Evolutionary conservation across 1,284 basidiomycete species (phyloP), one percentile per base, ranked within the genome.

Genomic region (Cryptococcus jaspeensis): DNA sequence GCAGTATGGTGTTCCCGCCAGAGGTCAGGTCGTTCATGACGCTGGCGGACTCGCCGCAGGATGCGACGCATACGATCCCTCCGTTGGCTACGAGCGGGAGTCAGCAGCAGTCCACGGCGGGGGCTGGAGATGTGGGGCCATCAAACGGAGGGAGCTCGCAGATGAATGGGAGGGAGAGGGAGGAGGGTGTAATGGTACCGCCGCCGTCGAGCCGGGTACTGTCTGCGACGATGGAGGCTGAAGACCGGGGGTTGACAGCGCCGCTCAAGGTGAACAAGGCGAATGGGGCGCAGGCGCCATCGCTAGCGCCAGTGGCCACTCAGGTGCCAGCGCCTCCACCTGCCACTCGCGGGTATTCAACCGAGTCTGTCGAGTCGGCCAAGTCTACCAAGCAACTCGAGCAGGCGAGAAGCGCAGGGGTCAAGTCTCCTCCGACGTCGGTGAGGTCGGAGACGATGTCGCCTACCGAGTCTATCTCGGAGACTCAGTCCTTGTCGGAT

Each of bases 21-120:
- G 74, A 75, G 56, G 71, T 74, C 15, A 59, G 66, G n/a, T 71
- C 70, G 11, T 74, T 69, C 53, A 71, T 75, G 64, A 55, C 71
- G 2, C 53, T 75, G 1, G 71, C 69, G 11, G 72, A 74, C 44
- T 66, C 65, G 6, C 69, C 67, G 11, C 42, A 64, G 41, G 60
- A 60, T 22, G 52, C 43, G 15, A 56, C 25, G 22, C 62, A 64
- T 28, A 52, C 49, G 16, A 55, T 56, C 1, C 53, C 61, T 2
- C 36, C 52, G 9, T 49, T 63, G 18, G 42, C 58, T 8, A 22
- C 65, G 2, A 65, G 61, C 43, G 22, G 28, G 8, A 63, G 60
- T 52, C 53, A 38, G 32, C 54, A 63, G 42, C 62, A 69, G 58
- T 67, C 69, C 20, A 50, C 61, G 28, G 28, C 28, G 28, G 5